Conservation (phyloP, 1,284 basidiomycete species). For the Cryptococcus hybrid region DNA sequence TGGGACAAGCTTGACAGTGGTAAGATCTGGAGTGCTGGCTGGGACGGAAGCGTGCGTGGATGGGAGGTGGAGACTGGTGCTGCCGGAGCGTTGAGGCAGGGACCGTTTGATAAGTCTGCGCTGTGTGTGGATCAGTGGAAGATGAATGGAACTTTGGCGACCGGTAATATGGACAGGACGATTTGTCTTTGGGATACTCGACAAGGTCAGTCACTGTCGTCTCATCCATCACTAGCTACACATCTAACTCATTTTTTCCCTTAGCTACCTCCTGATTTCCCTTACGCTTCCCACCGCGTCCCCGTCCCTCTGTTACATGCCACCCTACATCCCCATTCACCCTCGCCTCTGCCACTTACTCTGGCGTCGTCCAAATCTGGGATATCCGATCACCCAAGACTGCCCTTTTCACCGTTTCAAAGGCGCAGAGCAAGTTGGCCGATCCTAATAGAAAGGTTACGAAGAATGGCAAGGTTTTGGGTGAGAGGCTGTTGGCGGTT, state of each 20-base stretch:
- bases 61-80: constrained; percentile 51
- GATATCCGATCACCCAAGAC: constrained; percentile 66
- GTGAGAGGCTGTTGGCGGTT: constrained; percentile 57
- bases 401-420: constrained; percentile 57
- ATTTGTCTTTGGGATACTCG: constrained; percentile 55
- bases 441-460: constrained; percentile 35
- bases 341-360: constrained; percentile 76
- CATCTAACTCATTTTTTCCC: background rate
- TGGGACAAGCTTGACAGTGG: constrained; percentile 41
- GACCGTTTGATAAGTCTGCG: constrained; percentile 50
- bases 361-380: constrained; percentile 80
- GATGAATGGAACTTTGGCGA: constrained; percentile 48
- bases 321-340: constrained; percentile 64
- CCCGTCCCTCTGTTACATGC: constrained; percentile 65
- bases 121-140: constrained; percentile 52
- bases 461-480: constrained; percentile 58
- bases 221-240: background rate
- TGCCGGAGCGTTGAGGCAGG: constrained; percentile 49
- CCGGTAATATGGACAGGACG: constrained; percentile 54
- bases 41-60: constrained; percentile 54
- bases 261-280: constrained; percentile 52
- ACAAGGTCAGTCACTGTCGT: constrained; percentile 34
- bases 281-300: constrained; percentile 59
- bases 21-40: constrained; percentile 48
- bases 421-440: constrained; percentile 18